Base-by-base conservation (phyloP, 2,329 filamentous ascomycete species). In the Ophiocordyceps camponoti-floridani region DNA sequence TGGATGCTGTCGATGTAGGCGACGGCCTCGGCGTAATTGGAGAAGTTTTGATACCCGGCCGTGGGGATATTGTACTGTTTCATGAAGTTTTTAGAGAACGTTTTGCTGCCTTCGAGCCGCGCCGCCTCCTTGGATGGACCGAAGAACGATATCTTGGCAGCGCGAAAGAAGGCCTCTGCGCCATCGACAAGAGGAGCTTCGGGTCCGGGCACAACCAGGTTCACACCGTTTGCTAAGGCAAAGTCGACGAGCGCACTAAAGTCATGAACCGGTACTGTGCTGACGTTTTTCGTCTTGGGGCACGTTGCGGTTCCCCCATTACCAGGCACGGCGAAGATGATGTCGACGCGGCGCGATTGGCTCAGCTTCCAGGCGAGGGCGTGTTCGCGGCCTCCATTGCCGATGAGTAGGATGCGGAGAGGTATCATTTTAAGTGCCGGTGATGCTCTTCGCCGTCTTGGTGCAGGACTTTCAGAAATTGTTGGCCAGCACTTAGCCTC, bases 81-180 rank as follows among this genome's bases (percentile, higher is more conserved):
- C 91, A 96, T 98, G 59, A 96, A 96, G 62, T 96, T 88, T 61
- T 98, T 98, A 49, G 84, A 87, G 62, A 93, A 96, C 11, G 89
- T 84, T 70, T 98, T 98, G 66, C 84, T 93, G 48, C 91, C 91
- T 64, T 98, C 91, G 74, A 98, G 85, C 41, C 76, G 75, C 16
- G 91, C 88, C 19, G 91, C 89, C 43, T 77, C 77, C 64, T 83
- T 79, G 46, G 79, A 83, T 5, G 91, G 91, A 2, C 89, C 91
- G 57, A 95, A 96, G 62, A 78, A 82, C 53, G 76, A 73, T 58
- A 94, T 86, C 42, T 81, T 79, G 43, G 74, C 80, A 44, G 64
- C 61, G 50, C 76, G 71, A 67, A 96, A 96, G 66, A 81, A 83
- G 54, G 80, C 82, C 56, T 87, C 82, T 49, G 95, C 82, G 44